Conservation (phyloP, 2,329 filamentous ascomycete species). For the Fusarium sarcochroum region DNA sequence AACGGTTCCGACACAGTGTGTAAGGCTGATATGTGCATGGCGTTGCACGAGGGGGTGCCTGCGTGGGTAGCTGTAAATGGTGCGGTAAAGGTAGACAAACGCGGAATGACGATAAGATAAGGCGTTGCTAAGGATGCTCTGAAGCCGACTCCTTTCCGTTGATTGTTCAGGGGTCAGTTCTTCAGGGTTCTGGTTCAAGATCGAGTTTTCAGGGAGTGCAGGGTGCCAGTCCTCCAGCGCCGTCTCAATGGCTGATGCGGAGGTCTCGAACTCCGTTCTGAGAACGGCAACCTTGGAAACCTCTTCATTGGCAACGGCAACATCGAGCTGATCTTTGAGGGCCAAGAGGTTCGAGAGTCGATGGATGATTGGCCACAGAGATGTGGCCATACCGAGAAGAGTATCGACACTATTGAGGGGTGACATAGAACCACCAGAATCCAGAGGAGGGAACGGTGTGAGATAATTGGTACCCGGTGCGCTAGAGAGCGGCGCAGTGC, state of each 20-base stretch:
- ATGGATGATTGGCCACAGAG: slow-evolving; percentile 75
- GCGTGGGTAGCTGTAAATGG: slow-evolving; percentile 64
- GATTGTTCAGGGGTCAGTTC: slow-evolving; percentile 45
- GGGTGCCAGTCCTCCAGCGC: slow-evolving; percentile 71
- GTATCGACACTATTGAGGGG: slow-evolving; percentile 69
- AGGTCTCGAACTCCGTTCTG: slow-evolving; percentile 64
- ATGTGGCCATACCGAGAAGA: slow-evolving; percentile 72
- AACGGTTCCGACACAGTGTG: slow-evolving; percentile 69
- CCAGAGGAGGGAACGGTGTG: slow-evolving; percentile 62
- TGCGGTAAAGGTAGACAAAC: slow-evolving; percentile 70
- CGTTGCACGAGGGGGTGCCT: slow-evolving; percentile 66
- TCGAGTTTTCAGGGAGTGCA: slow-evolving; percentile 58
- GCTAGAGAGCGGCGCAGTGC: slow-evolving; percentile 68
- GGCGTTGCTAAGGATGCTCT: slow-evolving; percentile 71
- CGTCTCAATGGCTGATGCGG: slow-evolving; percentile 67
- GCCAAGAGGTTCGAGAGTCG: slow-evolving; percentile 69
- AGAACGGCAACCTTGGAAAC: slow-evolving; percentile 62
- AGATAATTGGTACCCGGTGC: slow-evolving; percentile 63
- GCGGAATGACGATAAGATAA: slow-evolving; percentile 72
- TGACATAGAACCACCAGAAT: slow-evolving; percentile 60
- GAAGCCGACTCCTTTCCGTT: slow-evolving; percentile 60
- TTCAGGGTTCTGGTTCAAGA: slow-evolving; percentile 42
- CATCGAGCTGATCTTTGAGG: slow-evolving; percentile 66
- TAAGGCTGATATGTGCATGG: slow-evolving; percentile 65
- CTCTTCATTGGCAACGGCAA: slow-evolving; percentile 59